A percentile compares a stretch with the other conserved stretches of the same genome.
These are phyloP conservation scores for Didymella pinodella DNA, from an alignment of 2,329 filamentous ascomycete species.

Conservation along the genomic window DNA sequence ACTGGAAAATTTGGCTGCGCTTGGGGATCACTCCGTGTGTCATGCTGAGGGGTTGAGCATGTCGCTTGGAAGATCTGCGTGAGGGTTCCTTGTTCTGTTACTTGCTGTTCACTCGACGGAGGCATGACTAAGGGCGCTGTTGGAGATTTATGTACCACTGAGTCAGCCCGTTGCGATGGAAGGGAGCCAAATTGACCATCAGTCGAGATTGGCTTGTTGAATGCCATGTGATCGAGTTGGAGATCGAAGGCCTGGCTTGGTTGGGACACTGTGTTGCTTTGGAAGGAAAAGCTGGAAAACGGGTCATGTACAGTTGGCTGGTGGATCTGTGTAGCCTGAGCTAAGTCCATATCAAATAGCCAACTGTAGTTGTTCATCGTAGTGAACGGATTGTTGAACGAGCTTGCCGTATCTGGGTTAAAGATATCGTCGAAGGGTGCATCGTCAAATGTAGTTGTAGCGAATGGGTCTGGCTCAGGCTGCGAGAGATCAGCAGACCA, in stretches of 20 bases:
- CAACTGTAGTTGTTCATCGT: slow-evolving; percentile 70
- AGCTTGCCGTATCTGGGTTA: slow-evolving; percentile 68
- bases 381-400: slow-evolving; percentile 71
- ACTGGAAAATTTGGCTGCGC: background rate
- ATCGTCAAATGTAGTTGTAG: slow-evolving; percentile 38
- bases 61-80: background rate
- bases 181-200: slow-evolving; percentile 33
- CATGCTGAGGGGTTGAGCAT: background rate
- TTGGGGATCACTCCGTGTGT: background rate
- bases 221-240: slow-evolving; percentile 35
- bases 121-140: slow-evolving; percentile 31
- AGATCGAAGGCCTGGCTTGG: slow-evolving; percentile 35
- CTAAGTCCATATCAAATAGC: slow-evolving; percentile 62
- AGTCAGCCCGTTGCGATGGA: slow-evolving; percentile 33
- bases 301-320: slow-evolving; percentile 21
- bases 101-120: slow-evolving; percentile 26
- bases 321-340: slow-evolving; percentile 28
- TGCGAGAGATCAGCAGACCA: slow-evolving; percentile 45
- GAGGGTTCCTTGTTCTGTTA: background rate
- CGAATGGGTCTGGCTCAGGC: slow-evolving; percentile 37
- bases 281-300: slow-evolving; percentile 34
- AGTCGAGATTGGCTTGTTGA: slow-evolving; percentile 35
- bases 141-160: slow-evolving; percentile 32
- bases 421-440: slow-evolving; percentile 63
- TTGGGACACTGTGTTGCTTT: slow-evolving; percentile 26